A percentile compares a stretch with the other conserved stretches of the same genome.
Evolutionary conservation across 2,329 filamentous ascomycete genomes (phyloP).

Genomic region (Orbilia quercus): DNA sequence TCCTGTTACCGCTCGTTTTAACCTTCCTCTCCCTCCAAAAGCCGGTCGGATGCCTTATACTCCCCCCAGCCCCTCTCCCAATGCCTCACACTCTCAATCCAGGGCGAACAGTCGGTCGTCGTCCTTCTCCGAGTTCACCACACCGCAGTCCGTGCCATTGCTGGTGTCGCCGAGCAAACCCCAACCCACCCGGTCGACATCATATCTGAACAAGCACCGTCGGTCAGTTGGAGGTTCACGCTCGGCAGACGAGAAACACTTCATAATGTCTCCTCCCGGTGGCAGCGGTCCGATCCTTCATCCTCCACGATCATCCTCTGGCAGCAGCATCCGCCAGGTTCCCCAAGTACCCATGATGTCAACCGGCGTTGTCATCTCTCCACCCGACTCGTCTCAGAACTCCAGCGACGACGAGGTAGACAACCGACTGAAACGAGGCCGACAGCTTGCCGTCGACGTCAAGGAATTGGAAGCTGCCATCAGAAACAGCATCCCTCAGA

Average conservation of each 20-base stretch:
- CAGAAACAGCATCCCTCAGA: slow-evolving; percentile 76
- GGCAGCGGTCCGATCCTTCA: slow-evolving; percentile 60
- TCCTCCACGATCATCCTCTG: slow-evolving; percentile 65
- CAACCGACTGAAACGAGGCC: slow-evolving; percentile 60
- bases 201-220: slow-evolving; percentile 74
- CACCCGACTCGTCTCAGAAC: slow-evolving; percentile 83
- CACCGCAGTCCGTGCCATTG: slow-evolving; percentile 56
- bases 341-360: slow-evolving; percentile 71
- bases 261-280: slow-evolving; percentile 61
- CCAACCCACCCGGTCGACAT: slow-evolving; percentile 70
- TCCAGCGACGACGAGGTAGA: slow-evolving; percentile 83
- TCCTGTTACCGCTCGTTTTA: not conserved
- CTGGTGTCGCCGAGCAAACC: slow-evolving; percentile 62
- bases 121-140: slow-evolving; percentile 60
- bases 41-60: slow-evolving; percentile 80
- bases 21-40: slow-evolving; percentile 9
- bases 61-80: slow-evolving; percentile 69
- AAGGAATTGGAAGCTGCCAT: slow-evolving; percentile 83
- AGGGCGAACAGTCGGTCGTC: slow-evolving; percentile 65
- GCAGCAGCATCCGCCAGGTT: slow-evolving; percentile 63
- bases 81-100: slow-evolving; percentile 57
- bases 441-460: slow-evolving; percentile 65
- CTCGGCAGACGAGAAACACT: slow-evolving; percentile 44
- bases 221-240: slow-evolving; percentile 65
- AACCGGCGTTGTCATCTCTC: slow-evolving; percentile 85